Evolutionary conservation across 768 basidiomycete genomes (phyloP).

Genomic region (Leccinum fibrillosum): DNA sequence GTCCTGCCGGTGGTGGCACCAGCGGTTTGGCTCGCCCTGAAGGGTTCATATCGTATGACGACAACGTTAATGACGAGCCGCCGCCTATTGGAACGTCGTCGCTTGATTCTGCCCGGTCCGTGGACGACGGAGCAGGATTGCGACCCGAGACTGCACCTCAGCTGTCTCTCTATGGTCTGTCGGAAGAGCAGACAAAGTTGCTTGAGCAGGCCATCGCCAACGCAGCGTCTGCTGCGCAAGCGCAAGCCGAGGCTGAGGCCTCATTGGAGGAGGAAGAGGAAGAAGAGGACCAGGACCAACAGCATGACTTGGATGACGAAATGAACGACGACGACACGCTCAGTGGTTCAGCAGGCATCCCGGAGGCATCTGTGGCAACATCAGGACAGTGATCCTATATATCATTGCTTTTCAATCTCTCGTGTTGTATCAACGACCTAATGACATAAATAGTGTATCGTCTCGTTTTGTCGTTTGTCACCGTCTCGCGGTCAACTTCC

Average conservation of each 20-base stretch:
- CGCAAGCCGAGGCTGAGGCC: conserved; percentile 77
- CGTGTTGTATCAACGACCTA: conserved; percentile 19
- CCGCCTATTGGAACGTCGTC: not conserved
- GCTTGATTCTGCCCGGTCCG: conserved; percentile 5
- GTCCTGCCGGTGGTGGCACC: not conserved
- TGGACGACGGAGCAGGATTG: conserved; percentile 3
- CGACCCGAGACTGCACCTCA: conserved; percentile 32
- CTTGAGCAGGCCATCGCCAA: conserved; percentile 73
- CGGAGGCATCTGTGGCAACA: conserved; percentile 1
- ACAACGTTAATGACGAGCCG: conserved; percentile 1
- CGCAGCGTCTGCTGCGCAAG: conserved; percentile 71
- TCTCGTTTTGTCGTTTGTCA: conserved; percentile 3
- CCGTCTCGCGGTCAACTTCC: not conserved
- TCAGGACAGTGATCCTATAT: conserved; percentile 20
- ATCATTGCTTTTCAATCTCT: conserved; percentile 6
- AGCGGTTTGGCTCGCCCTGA: conserved; percentile 5
- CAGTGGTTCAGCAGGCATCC: conserved; percentile 7
- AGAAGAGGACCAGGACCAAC: conserved; percentile 41
- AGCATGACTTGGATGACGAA: conserved; percentile 22
- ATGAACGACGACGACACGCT: conserved; percentile 5
- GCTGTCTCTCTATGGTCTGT: conserved; percentile 66
- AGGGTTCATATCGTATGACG: conserved; percentile 2
- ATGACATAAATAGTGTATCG: conserved; percentile 25
- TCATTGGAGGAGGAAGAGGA: conserved; percentile 67
- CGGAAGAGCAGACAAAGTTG: conserved; percentile 66